phyloP scores from a whole-genome alignment of 257 asterid genomes.

The Cruciata laevipes region DNA sequence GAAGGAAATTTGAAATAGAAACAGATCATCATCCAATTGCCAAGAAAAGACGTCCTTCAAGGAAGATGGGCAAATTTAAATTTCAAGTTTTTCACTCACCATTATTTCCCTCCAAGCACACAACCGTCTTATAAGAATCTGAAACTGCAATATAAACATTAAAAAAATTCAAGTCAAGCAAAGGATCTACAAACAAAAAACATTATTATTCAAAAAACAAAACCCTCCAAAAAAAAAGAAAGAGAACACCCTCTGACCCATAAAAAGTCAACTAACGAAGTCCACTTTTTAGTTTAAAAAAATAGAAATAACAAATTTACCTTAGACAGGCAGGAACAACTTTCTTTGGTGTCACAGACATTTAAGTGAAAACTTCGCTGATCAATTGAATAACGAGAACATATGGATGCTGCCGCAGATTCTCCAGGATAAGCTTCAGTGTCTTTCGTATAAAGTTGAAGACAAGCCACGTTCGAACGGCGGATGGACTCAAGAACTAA shows the following conservation, averaged over 20 bases:
- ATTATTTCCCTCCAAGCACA: constrained; percentile 96
- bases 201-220: background rate
- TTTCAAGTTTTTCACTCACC: constrained; percentile 42
- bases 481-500: constrained; percentile 87
- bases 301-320: background rate
- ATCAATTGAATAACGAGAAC: constrained; percentile 66
- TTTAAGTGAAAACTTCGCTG: constrained; percentile 42
- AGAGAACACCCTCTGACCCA: background rate
- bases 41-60: background rate
- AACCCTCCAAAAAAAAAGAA: background rate
- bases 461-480: constrained; percentile 71
- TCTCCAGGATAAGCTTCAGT: constrained; percentile 82
- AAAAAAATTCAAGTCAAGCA: background rate
- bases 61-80: background rate
- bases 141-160: constrained; percentile 45
- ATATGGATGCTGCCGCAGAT: constrained; percentile 69
- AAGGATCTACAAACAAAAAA: background rate
- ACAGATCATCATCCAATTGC: background rate
- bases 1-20: constrained; percentile 3
- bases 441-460: constrained; percentile 80
- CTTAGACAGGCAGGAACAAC: constrained; percentile 13
- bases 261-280: background rate
- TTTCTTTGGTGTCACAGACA: constrained; percentile 48
- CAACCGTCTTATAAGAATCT: constrained; percentile 64
- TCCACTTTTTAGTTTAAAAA: background rate